Evolutionary conservation across 1,139 yeast species (phyloP).

Genomic region (Kluyveromyces sp.): DNA sequence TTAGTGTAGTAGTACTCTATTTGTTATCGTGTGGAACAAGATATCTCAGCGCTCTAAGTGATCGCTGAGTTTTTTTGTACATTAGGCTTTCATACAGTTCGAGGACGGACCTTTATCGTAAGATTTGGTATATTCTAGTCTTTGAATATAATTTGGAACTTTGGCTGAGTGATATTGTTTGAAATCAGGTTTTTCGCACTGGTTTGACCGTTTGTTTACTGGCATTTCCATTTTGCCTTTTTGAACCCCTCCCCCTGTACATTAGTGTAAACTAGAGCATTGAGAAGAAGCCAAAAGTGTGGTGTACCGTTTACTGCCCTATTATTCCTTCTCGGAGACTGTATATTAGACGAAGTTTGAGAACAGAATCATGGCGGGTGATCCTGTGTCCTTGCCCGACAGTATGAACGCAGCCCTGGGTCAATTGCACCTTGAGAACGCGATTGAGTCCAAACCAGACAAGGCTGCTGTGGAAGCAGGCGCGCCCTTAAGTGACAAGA

Average conservation of each 20-base stretch:
- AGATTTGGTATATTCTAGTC: no score
- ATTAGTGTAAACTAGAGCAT: slow-evolving; percentile 6
- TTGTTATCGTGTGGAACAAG: no score
- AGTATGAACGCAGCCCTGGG: slow-evolving; percentile 29
- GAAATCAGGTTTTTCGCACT: background rate
- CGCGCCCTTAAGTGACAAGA: background rate
- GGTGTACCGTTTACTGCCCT: background rate
- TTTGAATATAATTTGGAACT: background rate
- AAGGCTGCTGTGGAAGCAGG: background rate
- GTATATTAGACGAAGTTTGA: background rate
- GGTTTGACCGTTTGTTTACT: background rate
- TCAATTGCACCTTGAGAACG: slow-evolving; percentile 27
- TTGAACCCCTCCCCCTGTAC: slow-evolving; percentile 3
- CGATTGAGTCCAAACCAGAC: slow-evolving; percentile 1
- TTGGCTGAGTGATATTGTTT: background rate
- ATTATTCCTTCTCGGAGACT: background rate
- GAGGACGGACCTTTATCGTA: no score
- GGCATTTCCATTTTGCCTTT: background rate
- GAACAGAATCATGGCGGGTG: background rate
- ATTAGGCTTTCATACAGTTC: background rate
- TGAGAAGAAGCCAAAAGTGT: background rate
- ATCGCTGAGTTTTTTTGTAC: background rate
- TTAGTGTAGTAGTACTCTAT: no score
- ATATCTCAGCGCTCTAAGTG: background rate
- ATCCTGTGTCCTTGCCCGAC: slow-evolving; percentile 18